phyloP scores from a whole-genome alignment of 2,329 filamentous ascomycete genomes.

The Fusarium udum region DNA sequence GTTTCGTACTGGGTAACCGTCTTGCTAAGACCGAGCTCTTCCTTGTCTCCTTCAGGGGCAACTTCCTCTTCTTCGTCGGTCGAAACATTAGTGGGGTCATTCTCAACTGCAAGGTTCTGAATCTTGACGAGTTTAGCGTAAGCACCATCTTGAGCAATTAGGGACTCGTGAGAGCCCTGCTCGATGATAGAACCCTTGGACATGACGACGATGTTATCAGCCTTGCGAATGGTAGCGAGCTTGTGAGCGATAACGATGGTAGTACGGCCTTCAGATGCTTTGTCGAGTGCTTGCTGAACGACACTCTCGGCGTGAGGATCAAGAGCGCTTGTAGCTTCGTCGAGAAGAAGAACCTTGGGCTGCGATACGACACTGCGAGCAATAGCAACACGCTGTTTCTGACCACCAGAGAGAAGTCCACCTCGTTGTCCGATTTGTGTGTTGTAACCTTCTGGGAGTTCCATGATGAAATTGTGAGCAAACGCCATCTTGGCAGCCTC shows the following conservation, averaged over 20 bases:
- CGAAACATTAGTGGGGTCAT: slow-evolving; percentile 30
- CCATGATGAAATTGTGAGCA: slow-evolving; percentile 60
- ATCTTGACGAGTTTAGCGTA: slow-evolving; percentile 62
- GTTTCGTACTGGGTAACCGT: slow-evolving; percentile 47
- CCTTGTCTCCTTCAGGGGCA: slow-evolving; percentile 23
- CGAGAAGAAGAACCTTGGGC: slow-evolving; percentile 69
- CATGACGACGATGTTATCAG: slow-evolving; percentile 47
- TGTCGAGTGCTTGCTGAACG: slow-evolving; percentile 64
- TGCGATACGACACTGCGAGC: slow-evolving; percentile 70
- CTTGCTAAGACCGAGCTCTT: slow-evolving; percentile 37
- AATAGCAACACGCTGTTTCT: slow-evolving; percentile 72
- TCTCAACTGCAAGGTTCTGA: slow-evolving; percentile 48
- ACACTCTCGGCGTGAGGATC: slow-evolving; percentile 55
- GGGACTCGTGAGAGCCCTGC: slow-evolving; percentile 55
- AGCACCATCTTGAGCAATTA: slow-evolving; percentile 58
- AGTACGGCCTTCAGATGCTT: slow-evolving; percentile 63
- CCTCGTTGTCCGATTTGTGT: slow-evolving; percentile 71
- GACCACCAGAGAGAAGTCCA: slow-evolving; percentile 71
- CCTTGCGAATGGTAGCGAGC: slow-evolving; percentile 52
- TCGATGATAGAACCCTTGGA: slow-evolving; percentile 40
- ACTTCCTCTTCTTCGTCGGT: slow-evolving; percentile 42
- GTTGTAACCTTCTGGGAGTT: slow-evolving; percentile 58
- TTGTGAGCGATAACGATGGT: slow-evolving; percentile 72
- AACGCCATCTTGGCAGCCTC: slow-evolving; percentile 60
- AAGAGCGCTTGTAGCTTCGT: slow-evolving; percentile 71